These are phyloP conservation scores for Penicillium sp. DNA, from an alignment of 2,329 filamentous ascomycete species.

Conservation along the genomic window DNA sequence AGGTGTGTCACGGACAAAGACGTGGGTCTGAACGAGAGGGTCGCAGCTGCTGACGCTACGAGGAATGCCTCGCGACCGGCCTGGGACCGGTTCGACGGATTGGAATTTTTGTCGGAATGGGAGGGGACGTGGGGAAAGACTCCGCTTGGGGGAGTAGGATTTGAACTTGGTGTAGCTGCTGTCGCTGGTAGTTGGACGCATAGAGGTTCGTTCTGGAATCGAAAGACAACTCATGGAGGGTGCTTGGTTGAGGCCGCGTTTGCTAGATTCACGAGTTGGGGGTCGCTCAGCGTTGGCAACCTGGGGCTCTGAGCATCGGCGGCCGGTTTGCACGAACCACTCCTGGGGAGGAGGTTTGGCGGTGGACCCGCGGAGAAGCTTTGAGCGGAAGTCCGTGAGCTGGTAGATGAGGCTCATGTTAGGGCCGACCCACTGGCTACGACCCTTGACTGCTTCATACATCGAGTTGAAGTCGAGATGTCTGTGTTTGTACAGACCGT, in stretches of 20 bases:
- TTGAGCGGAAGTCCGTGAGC: conserved; percentile 61
- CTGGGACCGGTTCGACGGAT: conserved; percentile 22
- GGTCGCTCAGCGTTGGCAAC: conserved; percentile 22
- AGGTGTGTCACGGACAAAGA: conserved; percentile 42
- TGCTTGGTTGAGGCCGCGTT: conserved; percentile 24
- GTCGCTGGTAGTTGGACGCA: conserved; percentile 28
- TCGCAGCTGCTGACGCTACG: conserved; percentile 27
- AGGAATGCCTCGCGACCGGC: conserved; percentile 18
- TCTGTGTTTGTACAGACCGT: conserved; percentile 65
- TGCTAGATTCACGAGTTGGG: conserved; percentile 16
- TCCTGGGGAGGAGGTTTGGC: conserved; percentile 36
- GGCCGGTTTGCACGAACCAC: conserved; percentile 35
- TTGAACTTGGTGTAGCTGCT: conserved; percentile 24
- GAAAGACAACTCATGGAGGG: conserved; percentile 27
- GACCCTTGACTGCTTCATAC: conserved; percentile 63
- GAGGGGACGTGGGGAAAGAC: conserved; percentile 38
- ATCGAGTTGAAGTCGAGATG: conserved; percentile 64
- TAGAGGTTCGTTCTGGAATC: conserved; percentile 25
- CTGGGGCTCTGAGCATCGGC: conserved; percentile 34
- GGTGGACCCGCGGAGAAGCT: conserved; percentile 35
- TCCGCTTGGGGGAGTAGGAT: conserved; percentile 33
- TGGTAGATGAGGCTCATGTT: conserved; percentile 72
- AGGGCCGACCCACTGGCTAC: conserved; percentile 67
- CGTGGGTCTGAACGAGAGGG: conserved; percentile 36
- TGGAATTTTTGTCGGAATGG: conserved; percentile 42